Evolutionary conservation across 1,139 yeast species (phyloP).

Genomic region (Pichia sp.): DNA sequence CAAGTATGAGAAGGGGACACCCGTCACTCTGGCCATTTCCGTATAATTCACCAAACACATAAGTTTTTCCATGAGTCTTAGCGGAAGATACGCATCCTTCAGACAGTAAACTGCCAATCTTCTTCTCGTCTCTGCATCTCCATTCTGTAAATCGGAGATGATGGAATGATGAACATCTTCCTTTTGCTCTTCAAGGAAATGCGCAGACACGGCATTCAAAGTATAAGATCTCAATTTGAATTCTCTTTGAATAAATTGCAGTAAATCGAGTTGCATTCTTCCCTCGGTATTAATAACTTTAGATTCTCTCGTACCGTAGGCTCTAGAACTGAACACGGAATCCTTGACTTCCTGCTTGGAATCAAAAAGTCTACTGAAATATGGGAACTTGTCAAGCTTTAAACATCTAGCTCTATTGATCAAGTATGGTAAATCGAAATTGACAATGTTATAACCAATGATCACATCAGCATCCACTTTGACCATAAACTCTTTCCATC

Average conservation of each 20-base stretch:
- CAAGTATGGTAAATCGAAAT: constrained; percentile 91
- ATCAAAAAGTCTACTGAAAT: constrained; percentile 66
- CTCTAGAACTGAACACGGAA: constrained; percentile 84
- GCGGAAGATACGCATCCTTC: constrained; percentile 90
- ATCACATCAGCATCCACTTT: constrained; percentile 92
- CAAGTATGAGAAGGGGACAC: constrained; percentile 91
- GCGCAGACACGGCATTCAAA: constrained; percentile 90
- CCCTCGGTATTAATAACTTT: constrained; percentile 93
- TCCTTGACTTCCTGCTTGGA: constrained; percentile 75
- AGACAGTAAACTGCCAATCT: constrained; percentile 95
- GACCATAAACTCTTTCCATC: constrained; percentile 80
- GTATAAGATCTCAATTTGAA: constrained; percentile 93
- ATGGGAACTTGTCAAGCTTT: constrained; percentile 65
- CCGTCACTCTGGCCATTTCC: constrained; percentile 99
- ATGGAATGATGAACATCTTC: constrained; percentile 98
- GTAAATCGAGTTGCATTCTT: constrained; percentile 86
- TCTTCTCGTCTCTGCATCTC: constrained; percentile 86
- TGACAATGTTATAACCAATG: constrained; percentile 91
- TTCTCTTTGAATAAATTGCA: constrained; percentile 92
- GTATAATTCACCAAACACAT: constrained; percentile 97
- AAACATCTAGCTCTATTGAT: constrained; percentile 81
- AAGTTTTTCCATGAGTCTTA: constrained; percentile 78
- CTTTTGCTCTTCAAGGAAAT: constrained; percentile 89
- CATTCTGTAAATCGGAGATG: constrained; percentile 90
- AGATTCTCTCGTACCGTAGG: constrained; percentile 93